These are phyloP conservation scores for Wickerhamiella galacta DNA, from an alignment of 805 yeast genomes.

Conservation along the genomic window DNA sequence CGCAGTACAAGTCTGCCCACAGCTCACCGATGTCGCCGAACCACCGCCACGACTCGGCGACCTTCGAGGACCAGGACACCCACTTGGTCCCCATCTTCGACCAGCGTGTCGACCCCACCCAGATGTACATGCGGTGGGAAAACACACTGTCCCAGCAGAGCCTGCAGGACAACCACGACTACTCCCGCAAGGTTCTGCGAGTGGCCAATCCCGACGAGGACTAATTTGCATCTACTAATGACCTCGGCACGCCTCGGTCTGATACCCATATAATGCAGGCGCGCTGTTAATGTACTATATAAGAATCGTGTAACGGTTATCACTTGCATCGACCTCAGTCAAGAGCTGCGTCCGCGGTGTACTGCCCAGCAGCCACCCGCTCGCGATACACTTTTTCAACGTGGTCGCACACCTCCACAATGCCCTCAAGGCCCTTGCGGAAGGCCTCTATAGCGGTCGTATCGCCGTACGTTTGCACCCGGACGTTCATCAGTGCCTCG, in stretches of 20 bases:
- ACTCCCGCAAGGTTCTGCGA: conserved; percentile 37
- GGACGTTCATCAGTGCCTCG: conserved; percentile 69
- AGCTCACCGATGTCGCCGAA: conserved; percentile 11
- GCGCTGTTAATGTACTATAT: background rate
- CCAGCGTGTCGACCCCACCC: conserved; percentile 43
- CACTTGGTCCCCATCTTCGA: conserved; percentile 31
- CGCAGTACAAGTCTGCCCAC: conserved; percentile 8
- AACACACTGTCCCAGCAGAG: conserved; percentile 30
- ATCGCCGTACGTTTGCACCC: conserved; percentile 83
- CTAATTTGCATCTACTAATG: background rate
- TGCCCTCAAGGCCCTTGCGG: conserved; percentile 76
- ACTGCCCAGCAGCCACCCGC: conserved; percentile 42
- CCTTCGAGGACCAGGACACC: conserved; percentile 16
- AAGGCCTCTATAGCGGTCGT: conserved; percentile 84
- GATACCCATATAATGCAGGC: no score
- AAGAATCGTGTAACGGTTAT: background rate
- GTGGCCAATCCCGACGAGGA: conserved; percentile 33
- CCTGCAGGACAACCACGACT: conserved; percentile 40
- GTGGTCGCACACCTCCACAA: conserved; percentile 64
- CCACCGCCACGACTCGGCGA: conserved; percentile 5
- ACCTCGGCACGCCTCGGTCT: background rate
- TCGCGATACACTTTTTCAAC: conserved; percentile 67
- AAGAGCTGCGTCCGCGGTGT: conserved; percentile 11
- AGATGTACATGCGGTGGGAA: conserved; percentile 33
- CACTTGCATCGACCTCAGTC: background rate